phyloP scores from a whole-genome alignment of 2,329 filamentous ascomycete genomes.

The Fusarium miscanthi region DNA sequence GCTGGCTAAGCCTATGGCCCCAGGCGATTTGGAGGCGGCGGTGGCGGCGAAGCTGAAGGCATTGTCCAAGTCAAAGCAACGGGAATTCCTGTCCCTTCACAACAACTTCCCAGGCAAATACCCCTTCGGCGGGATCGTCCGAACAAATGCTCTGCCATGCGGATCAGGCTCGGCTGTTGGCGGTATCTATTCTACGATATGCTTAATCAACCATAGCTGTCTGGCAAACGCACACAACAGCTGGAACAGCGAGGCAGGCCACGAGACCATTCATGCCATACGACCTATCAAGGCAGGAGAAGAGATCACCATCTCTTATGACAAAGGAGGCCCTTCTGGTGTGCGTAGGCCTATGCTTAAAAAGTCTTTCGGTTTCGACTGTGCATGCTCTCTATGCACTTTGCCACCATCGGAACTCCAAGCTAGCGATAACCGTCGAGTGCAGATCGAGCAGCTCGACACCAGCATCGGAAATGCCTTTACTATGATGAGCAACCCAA shows the following conservation, averaged over 20 bases:
- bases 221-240: not conserved
- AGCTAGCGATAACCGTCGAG: not conserved
- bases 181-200: not conserved
- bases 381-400: not conserved
- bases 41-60: not conserved
- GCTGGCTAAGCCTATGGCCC: accelerated
- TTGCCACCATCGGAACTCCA: not conserved
- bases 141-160: not conserved
- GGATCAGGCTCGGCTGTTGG: not conserved
- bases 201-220: not conserved
- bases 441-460: not conserved
- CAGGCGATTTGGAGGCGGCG: not conserved
- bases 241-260: not conserved
- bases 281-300: not conserved
- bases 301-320: not conserved
- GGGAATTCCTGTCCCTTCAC: not conserved
- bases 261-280: not conserved
- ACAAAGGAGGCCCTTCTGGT: not conserved
- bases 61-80: not conserved
- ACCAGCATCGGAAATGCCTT: not conserved
- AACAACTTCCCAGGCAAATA: not conserved
- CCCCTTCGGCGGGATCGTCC: not conserved
- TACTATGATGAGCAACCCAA: not conserved
- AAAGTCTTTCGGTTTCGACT: not conserved
- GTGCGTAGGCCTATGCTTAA: not conserved